A percentile compares a stretch with the other conserved stretches of the same genome.
Conservation (phyloP, 169 alveolate genomes). For the Plasmodium vivax region DNA sequence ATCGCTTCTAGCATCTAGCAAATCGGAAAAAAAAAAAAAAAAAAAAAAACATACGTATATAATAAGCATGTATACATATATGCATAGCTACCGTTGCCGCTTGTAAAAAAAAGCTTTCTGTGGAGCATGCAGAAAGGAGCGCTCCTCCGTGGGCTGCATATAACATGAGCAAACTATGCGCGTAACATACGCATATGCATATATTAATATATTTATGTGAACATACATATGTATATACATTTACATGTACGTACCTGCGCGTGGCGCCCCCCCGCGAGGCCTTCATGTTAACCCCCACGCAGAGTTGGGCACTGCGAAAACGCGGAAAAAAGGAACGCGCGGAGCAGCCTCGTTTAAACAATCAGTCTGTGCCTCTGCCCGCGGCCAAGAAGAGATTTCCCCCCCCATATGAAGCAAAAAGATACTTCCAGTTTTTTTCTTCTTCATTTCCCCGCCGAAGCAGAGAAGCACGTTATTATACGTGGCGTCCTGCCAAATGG, state of each 20-base stretch:
- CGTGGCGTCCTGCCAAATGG: not conserved
- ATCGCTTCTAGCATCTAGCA: not conserved
- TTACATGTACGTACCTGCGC: too few species aligned
- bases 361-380: not conserved
- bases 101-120: not conserved
- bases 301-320: not conserved
- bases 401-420: not conserved
- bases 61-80: not conserved
- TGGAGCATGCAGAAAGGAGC: not conserved
- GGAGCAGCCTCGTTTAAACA: not conserved
- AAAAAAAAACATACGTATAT: not conserved
- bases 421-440: not conserved
- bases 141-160: not conserved
- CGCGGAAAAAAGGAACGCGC: not conserved
- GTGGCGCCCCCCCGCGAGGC: not conserved
- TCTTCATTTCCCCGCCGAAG: not conserved
- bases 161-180: too few species aligned
- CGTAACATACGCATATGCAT: not conserved
- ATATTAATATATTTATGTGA: not conserved
- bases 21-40: not conserved
- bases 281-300: not conserved
- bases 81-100: not conserved
- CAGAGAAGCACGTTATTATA: not conserved
- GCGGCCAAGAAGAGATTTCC: not conserved
- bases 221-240: not conserved